A percentile compares a stretch with the other conserved stretches of the same genome.
Evolutionary conservation across 2,329 filamentous ascomycete genomes (phyloP).

Genomic region (Hypoxylon sp.): DNA sequence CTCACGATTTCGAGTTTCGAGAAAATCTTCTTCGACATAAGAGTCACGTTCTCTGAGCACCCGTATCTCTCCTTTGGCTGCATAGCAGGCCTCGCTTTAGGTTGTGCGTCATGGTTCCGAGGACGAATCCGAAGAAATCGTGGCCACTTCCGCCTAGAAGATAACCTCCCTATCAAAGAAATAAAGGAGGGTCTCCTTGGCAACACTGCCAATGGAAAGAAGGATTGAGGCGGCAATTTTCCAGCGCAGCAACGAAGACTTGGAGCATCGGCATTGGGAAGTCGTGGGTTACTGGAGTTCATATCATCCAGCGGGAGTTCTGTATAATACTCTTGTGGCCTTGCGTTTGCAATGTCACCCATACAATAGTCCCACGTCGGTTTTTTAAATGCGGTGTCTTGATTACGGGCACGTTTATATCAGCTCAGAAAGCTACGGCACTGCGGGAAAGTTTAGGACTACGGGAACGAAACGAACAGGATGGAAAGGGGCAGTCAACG

Average conservation of each 20-base stretch:
- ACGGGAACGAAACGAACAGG: slow-evolving; percentile 32
- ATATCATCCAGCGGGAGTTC: slow-evolving; percentile 50
- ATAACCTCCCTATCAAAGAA: slow-evolving; percentile 65
- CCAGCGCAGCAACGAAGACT: slow-evolving; percentile 26
- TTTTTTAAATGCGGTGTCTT: slow-evolving; percentile 37
- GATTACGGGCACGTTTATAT: slow-evolving; percentile 44
- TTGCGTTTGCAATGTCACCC: slow-evolving; percentile 46
- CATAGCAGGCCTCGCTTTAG: slow-evolving; percentile 70
- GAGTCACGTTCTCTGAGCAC: slow-evolving; percentile 71
- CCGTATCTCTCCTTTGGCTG: slow-evolving; percentile 72
- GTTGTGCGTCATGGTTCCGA: slow-evolving; percentile 67
- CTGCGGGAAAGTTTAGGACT: slow-evolving; percentile 36
- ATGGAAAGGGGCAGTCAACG: slow-evolving; percentile 8
- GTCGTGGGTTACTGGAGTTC: slow-evolving; percentile 44
- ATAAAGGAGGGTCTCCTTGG: slow-evolving; percentile 77
- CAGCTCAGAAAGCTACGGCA: slow-evolving; percentile 40
- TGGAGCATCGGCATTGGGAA: slow-evolving; percentile 40
- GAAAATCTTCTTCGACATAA: slow-evolving; percentile 78
- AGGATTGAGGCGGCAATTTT: slow-evolving; percentile 58
- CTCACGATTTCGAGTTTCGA: slow-evolving; percentile 81
- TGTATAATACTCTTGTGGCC: slow-evolving; percentile 53
- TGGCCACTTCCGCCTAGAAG: slow-evolving; percentile 74
- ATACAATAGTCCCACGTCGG: slow-evolving; percentile 37
- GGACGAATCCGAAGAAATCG: slow-evolving; percentile 68
- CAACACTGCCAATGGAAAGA: slow-evolving; percentile 66